A percentile compares a stretch with the other conserved stretches of the same genome.
These are phyloP conservation scores for Hymenoscyphus infarciens DNA, from an alignment of 2,329 filamentous ascomycete species.

Conservation along the genomic window DNA sequence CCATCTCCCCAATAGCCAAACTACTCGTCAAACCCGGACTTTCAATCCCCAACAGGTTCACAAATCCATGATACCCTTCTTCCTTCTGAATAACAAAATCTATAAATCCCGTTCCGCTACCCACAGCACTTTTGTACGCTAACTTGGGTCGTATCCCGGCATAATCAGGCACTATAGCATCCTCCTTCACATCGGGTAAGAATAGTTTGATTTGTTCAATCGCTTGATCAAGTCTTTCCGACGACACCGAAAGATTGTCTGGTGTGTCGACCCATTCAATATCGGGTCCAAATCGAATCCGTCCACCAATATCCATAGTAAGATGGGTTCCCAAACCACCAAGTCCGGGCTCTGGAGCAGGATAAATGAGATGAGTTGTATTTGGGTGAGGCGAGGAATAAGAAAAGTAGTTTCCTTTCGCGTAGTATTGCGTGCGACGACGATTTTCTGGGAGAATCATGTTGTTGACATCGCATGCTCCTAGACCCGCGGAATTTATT, in stretches of 20 bases:
- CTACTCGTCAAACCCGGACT: constrained; percentile 86
- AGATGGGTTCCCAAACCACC: constrained; percentile 90
- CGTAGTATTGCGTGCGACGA: constrained; percentile 67
- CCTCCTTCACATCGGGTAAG: constrained; percentile 67
- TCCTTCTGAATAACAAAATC: constrained; percentile 82
- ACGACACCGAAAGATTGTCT: constrained; percentile 65
- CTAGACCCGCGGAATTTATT: constrained; percentile 82
- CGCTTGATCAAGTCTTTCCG: constrained; percentile 60
- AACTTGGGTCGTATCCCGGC: constrained; percentile 90
- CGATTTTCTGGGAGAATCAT: constrained; percentile 63
- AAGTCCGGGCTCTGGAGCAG: constrained; percentile 75
- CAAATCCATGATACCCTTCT: constrained; percentile 74
- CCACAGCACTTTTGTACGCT: constrained; percentile 54
- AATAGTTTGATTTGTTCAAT: constrained; percentile 74
- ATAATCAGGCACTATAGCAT: constrained; percentile 73
- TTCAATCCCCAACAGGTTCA: constrained; percentile 90
- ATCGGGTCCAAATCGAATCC: constrained; percentile 89
- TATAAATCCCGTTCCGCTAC: constrained; percentile 64
- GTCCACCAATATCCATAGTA: constrained; percentile 81
- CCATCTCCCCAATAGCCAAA: constrained; percentile 80
- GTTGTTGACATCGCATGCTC: constrained; percentile 74
- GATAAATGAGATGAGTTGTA: constrained; percentile 79
- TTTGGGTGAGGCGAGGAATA: constrained; percentile 64
- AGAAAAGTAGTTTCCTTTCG: constrained; percentile 94
- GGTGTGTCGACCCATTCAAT: constrained; percentile 84